Evolutionary conservation across 768 basidiomycete species (phyloP), one percentile per base, ranked within the genome.

Genomic region (Sutorius australiensis): DNA sequence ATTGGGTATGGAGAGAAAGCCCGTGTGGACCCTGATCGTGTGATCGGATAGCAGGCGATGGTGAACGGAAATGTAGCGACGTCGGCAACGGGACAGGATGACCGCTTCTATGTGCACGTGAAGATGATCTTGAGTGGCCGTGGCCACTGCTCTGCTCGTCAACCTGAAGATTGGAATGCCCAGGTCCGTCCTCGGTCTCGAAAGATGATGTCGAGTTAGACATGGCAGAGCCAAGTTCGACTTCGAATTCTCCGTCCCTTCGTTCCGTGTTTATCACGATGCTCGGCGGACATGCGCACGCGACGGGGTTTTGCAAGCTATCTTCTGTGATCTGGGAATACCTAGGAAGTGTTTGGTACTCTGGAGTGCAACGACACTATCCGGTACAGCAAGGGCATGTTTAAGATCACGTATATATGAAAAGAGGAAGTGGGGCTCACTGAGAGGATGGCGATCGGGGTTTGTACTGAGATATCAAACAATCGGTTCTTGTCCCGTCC

Each of bases 401-500:
- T 21, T 32, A 33, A 33, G 32, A 39, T 47, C 8, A 12, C 24
- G 16, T 16, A 14, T 8, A 21, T 3, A 12, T 11, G 27, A 0
- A n/a, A 28, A 30, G 45, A 38, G 38, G 44, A 41, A 24, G 24
- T 0, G 28, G 21, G 30, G 74, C 88, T 75, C 60, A 92, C 91
- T 3, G 94, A 94, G 42, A 97, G 84, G 45, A 98, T 82, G 38
- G 91, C 84, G 28, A 98, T 78, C 0, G 93, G 92, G 0, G 85
- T 87, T 67, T 93, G 91, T 47, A 95, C 78, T 39, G 91, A 82
- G 58, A 95, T 90, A 62, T 95, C 95, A 66, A 89, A 93, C 59
- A 89, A 68, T 72, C 87, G 94, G 58, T 82, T 77, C 67, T 82
- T 86, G 16, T 88, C 86, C 7, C 77, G 58, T 65, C 93, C 91